A percentile compares a stretch with the other conserved stretches of the same genome.
These are phyloP conservation scores for Phytophthora syringae DNA, from an alignment of 352 stramenopile genomes.

Conservation along the genomic window DNA sequence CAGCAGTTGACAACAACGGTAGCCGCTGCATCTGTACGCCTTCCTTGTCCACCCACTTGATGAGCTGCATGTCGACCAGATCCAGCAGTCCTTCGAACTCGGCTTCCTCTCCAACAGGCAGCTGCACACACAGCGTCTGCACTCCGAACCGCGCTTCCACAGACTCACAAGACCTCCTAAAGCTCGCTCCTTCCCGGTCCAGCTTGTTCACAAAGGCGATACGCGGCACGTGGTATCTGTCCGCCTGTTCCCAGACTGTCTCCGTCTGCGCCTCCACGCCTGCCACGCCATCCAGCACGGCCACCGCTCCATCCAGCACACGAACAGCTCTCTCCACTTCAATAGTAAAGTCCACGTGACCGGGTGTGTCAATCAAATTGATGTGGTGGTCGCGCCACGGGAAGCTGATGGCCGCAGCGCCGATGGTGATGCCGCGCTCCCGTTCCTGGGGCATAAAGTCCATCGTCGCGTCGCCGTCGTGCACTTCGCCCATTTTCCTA, in stretches of 20 bases:
- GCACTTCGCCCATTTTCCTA: conserved; percentile 72
- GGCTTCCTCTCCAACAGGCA: conserved; percentile 67
- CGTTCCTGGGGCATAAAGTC: conserved; percentile 94
- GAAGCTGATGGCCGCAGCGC: conserved; percentile 96
- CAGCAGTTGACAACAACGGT: conserved; percentile 47
- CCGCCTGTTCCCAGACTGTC: conserved; percentile 86
- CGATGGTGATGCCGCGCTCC: conserved; percentile 99
- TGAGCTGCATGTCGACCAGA: conserved; percentile 70
- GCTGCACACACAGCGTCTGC: conserved; percentile 65
- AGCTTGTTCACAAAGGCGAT: conserved; percentile 99
- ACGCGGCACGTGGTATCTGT: conserved; percentile 84
- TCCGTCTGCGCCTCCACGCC: conserved; percentile 94
- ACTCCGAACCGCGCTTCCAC: conserved; percentile 69
- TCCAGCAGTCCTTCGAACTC: conserved; percentile 76
- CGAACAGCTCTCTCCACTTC: conserved; percentile 98
- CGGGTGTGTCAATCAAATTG: conserved; percentile 98
- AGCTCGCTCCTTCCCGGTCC: conserved; percentile 95
- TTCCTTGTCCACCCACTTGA: conserved; percentile 69
- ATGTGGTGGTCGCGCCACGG: conserved; percentile 94
- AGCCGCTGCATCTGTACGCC: conserved; percentile 60
- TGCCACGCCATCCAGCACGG: conserved; percentile 96
- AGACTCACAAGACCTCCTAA: conserved; percentile 88
- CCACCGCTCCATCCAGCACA: conserved; percentile 97
- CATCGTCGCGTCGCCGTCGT: conserved; percentile 81
- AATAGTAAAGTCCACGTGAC: conserved; percentile 98